Evolutionary conservation across 2,329 filamentous ascomycete genomes (phyloP).

Genomic region (Alternaria viburni): DNA sequence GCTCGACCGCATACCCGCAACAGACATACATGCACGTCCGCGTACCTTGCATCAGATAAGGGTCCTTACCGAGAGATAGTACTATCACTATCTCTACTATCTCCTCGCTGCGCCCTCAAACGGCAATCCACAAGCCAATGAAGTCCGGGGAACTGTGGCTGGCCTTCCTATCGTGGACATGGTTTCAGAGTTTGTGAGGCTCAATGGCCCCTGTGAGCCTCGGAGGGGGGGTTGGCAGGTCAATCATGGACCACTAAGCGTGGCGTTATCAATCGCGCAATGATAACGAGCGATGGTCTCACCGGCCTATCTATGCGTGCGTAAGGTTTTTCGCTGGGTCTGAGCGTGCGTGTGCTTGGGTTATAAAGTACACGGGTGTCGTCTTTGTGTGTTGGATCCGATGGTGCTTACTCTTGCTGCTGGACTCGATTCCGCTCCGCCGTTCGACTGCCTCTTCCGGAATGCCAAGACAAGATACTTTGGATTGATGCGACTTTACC

Average conservation of each 20-base stretch:
- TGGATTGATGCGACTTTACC: not conserved
- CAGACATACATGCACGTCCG: not conserved
- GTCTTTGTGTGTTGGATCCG: not conserved
- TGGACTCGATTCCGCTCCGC: slow-evolving; percentile 13
- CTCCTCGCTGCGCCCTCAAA: not conserved
- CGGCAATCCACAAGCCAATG: not conserved
- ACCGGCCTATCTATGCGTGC: slow-evolving; percentile 12
- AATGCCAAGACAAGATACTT: slow-evolving; percentile 12
- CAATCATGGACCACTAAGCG: slow-evolving; percentile 26
- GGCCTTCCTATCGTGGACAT: slow-evolving; percentile 1
- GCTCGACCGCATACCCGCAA: not conserved
- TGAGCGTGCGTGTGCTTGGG: not conserved
- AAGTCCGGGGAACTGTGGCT: not conserved
- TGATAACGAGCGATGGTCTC: slow-evolving; percentile 46
- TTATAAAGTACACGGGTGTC: slow-evolving; percentile 24
- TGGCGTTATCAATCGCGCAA: slow-evolving; percentile 47
- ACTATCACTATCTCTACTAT: slow-evolving; percentile 14
- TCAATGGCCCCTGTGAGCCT: slow-evolving; percentile 19
- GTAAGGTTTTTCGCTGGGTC: not conserved
- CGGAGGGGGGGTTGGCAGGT: not conserved
- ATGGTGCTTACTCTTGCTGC: not conserved
- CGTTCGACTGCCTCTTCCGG: slow-evolving; percentile 7
- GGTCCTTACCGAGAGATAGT: slow-evolving; percentile 2
- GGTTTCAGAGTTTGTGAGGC: slow-evolving; percentile 2
- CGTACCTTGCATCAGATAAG: not conserved